phyloP scores from a whole-genome alignment of 2,329 filamentous ascomycete species.

The Colletotrichum sp. region DNA sequence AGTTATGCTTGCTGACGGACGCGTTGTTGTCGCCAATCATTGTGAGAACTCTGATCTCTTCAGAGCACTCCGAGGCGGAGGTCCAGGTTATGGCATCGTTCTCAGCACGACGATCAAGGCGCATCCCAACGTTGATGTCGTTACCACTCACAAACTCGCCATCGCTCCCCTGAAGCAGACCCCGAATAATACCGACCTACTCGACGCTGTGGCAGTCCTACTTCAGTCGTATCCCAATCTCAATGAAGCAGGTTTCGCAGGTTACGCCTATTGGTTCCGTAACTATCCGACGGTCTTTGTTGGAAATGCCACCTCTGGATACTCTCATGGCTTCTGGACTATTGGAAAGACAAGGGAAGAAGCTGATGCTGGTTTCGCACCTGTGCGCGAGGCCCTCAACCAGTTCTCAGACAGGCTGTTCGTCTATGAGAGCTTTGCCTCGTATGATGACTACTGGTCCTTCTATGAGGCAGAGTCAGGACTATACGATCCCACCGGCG shows the following conservation, averaged over 20 bases:
- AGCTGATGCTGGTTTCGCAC: constrained; percentile 24
- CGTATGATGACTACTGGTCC: constrained; percentile 34
- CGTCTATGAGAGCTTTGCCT: constrained; percentile 25
- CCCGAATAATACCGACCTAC: constrained; percentile 28
- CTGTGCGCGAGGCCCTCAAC: constrained; percentile 22
- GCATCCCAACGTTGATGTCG: constrained; percentile 41
- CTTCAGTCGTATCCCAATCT: constrained; percentile 35
- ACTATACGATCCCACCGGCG: constrained; percentile 26
- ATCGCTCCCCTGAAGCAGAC: constrained; percentile 25
- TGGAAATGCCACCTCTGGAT: constrained; percentile 29
- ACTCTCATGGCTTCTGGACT: constrained; percentile 31
- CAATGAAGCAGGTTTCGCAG: constrained; percentile 32
- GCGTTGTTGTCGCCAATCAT: constrained; percentile 35
- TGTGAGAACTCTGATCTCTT: constrained; percentile 40
- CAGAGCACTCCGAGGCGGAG: constrained; percentile 45
- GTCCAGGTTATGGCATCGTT: constrained; percentile 55
- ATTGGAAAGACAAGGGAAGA: constrained; percentile 29
- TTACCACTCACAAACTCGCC: constrained; percentile 27
- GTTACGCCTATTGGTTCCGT: constrained; percentile 32
- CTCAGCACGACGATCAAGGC: constrained; percentile 58
- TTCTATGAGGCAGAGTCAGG: constrained; percentile 31
- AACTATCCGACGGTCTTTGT: constrained; percentile 27
- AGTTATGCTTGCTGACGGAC: constrained; percentile 43
- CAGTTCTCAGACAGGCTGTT: constrained; percentile 25
- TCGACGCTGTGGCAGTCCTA: constrained; percentile 32